Conservation (phyloP, 2,329 filamentous ascomycete genomes). For the Stagonosporopsis cucurbitacearum region DNA sequence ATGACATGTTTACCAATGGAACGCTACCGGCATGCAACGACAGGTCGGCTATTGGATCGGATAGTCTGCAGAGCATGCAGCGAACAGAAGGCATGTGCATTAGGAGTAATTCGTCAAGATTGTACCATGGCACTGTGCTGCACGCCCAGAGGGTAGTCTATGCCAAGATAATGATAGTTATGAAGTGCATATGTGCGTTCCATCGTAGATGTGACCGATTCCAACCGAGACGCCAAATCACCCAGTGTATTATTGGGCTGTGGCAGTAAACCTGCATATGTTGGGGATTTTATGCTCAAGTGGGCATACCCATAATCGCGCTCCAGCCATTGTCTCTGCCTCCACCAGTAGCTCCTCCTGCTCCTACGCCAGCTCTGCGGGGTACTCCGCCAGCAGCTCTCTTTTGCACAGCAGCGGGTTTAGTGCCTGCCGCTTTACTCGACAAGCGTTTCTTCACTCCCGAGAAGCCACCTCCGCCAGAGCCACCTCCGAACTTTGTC, state of each 20-base stretch:
- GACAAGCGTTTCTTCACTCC: conserved; percentile 31
- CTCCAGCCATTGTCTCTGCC: conserved; percentile 17
- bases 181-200: background rate
- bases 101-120: background rate
- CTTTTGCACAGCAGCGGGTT: conserved; percentile 14
- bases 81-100: background rate
- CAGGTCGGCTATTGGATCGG: background rate
- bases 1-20: too few relatives aligned
- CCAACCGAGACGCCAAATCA: conserved; percentile 3
- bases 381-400: conserved; percentile 20
- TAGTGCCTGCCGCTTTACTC: conserved; percentile 19
- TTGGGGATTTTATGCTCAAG: conserved; percentile 10
- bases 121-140: background rate
- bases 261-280: too few relatives aligned
- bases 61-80: background rate
- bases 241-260: background rate
- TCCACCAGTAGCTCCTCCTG: conserved; percentile 2
- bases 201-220: background rate
- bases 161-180: background rate
- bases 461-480: conserved; percentile 15
- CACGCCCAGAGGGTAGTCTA: background rate
- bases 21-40: background rate
- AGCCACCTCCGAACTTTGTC: conserved; percentile 29
- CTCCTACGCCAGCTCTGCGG: conserved; percentile 13
- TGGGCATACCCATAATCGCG: conserved; percentile 41